phyloP scores from a whole-genome alignment of 2,329 filamentous ascomycete genomes.

The Penicillium psychrosexuale region DNA sequence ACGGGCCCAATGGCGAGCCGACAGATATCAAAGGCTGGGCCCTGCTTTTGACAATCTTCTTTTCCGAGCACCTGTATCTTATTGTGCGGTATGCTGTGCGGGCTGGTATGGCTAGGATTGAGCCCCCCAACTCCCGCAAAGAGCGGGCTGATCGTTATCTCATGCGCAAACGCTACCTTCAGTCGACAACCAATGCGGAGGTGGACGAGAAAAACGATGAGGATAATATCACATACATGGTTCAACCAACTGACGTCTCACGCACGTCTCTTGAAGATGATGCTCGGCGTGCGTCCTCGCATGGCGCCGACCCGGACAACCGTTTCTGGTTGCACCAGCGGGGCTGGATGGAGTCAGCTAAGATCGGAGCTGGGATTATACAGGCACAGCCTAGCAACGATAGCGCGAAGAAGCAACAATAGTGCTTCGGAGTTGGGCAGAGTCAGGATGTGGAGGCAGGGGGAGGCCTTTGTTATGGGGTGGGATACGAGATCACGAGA shows the following conservation, averaged over 20 bases:
- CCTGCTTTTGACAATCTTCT: slow-evolving; percentile 74
- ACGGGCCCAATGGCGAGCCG: slow-evolving; percentile 40
- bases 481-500: background rate
- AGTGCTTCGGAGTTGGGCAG: background rate
- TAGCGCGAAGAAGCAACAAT: slow-evolving; percentile 38
- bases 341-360: slow-evolving; percentile 43
- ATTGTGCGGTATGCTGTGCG: slow-evolving; percentile 69
- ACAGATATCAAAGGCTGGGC: slow-evolving; percentile 74
- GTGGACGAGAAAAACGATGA: slow-evolving; percentile 23
- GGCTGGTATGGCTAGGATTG: slow-evolving; percentile 71
- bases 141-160: slow-evolving; percentile 77
- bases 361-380: slow-evolving; percentile 43
- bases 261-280: slow-evolving; percentile 44
- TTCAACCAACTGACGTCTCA: slow-evolving; percentile 31
- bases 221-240: background rate
- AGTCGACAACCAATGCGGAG: slow-evolving; percentile 38
- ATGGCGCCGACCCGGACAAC: slow-evolving; percentile 32
- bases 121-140: slow-evolving; percentile 81
- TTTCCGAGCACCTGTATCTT: slow-evolving; percentile 89
- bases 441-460: background rate
- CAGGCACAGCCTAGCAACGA: slow-evolving; percentile 27
- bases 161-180: slow-evolving; percentile 74
- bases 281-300: slow-evolving; percentile 35
- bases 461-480: background rate
- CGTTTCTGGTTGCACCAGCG: slow-evolving; percentile 47